Evolutionary conservation across 305 asterid genomes (phyloP).

Genomic region (Plantago coronopus): DNA sequence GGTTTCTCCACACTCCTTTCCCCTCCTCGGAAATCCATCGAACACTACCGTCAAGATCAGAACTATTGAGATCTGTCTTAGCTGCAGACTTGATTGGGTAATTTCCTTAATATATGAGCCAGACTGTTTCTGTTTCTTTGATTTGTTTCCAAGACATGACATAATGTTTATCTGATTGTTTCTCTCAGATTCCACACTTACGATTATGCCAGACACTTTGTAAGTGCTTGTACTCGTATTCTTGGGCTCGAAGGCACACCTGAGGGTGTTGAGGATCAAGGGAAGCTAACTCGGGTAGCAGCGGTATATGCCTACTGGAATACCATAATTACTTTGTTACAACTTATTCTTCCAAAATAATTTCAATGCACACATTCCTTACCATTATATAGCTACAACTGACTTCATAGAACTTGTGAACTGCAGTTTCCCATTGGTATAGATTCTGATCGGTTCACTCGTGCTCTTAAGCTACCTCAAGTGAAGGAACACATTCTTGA

Average conservation of each 20-base stretch:
- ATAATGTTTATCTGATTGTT: background rate
- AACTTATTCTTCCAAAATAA: constrained; percentile 14
- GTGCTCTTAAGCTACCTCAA: constrained; percentile 73
- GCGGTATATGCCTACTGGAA: constrained; percentile 52
- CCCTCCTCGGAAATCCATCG: constrained; percentile 89
- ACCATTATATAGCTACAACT: constrained; percentile 16
- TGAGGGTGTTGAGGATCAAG: constrained; percentile 98
- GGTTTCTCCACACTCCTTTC: constrained; percentile 95
- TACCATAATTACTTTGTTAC: constrained; percentile 17
- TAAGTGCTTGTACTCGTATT: constrained; percentile 97
- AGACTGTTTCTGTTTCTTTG: constrained; percentile 1
- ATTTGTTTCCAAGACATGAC: constrained; percentile 3
- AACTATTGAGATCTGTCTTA: constrained; percentile 69
- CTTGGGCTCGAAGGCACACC: constrained; percentile 99
- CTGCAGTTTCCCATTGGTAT: constrained; percentile 95
- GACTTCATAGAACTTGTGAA: constrained; percentile 30
- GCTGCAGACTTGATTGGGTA: constrained; percentile 95
- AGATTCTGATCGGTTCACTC: constrained; percentile 81
- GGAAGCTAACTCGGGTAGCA: constrained; percentile 97
- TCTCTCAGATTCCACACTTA: constrained; percentile 82
- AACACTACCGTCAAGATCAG: constrained; percentile 80
- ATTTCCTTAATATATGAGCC: constrained; percentile 25
- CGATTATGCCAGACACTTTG: constrained; percentile 97
- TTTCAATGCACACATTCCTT: constrained; percentile 1
- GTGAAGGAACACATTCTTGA: constrained; percentile 71